phyloP scores from a whole-genome alignment of 2,329 filamentous ascomycete species.

The Cercospora janseana region DNA sequence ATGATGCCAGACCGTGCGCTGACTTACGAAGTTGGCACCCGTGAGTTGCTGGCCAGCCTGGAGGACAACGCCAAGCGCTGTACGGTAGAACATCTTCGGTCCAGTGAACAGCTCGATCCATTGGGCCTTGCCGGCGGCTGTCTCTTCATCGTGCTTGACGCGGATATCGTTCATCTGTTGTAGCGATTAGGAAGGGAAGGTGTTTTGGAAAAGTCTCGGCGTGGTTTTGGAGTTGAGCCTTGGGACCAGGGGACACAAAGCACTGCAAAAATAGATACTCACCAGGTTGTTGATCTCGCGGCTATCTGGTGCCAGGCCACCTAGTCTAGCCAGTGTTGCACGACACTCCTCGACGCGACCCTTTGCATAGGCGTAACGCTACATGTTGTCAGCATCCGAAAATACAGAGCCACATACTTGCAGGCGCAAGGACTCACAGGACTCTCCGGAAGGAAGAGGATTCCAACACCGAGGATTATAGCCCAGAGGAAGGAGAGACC shows the following conservation, averaged over 20 bases:
- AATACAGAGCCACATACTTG: not conserved
- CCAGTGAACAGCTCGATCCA: conserved; percentile 32
- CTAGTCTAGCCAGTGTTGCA: conserved; percentile 32
- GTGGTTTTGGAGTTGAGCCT: too few relatives aligned
- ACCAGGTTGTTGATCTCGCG: conserved; percentile 31
- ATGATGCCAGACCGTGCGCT: conserved; percentile 22
- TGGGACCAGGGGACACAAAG: too few relatives aligned
- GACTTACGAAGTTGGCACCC: conserved; percentile 46
- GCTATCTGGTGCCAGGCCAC: conserved; percentile 30
- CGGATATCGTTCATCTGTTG: conserved; percentile 36
- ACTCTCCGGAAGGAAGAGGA: conserved; percentile 37
- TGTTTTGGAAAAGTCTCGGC: too few relatives aligned
- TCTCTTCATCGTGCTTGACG: conserved; percentile 36
- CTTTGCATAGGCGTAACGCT: conserved; percentile 34
- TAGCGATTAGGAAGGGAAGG: too few relatives aligned
- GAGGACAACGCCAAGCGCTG: conserved; percentile 34
- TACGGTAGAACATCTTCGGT: conserved; percentile 35
- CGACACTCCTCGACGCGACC: conserved; percentile 36
- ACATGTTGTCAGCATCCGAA: not conserved
- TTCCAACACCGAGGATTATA: conserved; percentile 36
- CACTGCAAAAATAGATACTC: too few relatives aligned
- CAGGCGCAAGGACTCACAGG: conserved; percentile 14
- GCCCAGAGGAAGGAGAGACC: conserved; percentile 37
- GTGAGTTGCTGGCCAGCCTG: conserved; percentile 38
- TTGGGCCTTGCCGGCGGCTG: conserved; percentile 19